phyloP scores from a whole-genome alignment of 73 alveolate species.

The Blepharisma japonicum region DNA sequence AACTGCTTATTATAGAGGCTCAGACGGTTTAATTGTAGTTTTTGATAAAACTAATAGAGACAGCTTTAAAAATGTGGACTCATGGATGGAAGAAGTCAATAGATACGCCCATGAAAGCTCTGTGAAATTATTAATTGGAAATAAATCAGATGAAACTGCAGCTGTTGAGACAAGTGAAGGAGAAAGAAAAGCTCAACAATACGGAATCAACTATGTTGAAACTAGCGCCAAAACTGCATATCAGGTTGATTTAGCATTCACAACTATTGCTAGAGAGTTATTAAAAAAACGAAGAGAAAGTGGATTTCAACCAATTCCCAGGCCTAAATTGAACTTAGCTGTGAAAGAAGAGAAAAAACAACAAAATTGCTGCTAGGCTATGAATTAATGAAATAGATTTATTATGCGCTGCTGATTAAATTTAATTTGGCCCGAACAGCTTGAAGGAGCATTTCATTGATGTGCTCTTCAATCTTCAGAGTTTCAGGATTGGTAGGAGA shows the following conservation, averaged over 20 bases:
- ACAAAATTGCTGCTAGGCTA: not conserved
- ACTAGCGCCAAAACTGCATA: slow-evolving; percentile 37
- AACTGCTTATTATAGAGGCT: slow-evolving; percentile 74
- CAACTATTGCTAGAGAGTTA: not conserved
- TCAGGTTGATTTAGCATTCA: not conserved
- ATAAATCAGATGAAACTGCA: slow-evolving; percentile 53
- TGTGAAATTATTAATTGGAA: slow-evolving; percentile 54
- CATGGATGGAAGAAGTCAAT: slow-evolving; percentile 37
- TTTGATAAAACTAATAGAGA: slow-evolving; percentile 74
- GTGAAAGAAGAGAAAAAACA: not conserved
- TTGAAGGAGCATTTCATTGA: too few species aligned
- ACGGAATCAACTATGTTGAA: slow-evolving; percentile 46
- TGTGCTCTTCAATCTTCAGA: too few species aligned
- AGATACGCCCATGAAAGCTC: slow-evolving; percentile 40
- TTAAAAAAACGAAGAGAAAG: not conserved
- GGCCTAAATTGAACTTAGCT: not conserved
- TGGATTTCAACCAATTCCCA: not conserved
- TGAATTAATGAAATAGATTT: not conserved
- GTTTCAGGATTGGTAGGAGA: too few species aligned
- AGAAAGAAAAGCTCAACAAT: slow-evolving; percentile 40
- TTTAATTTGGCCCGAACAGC: too few species aligned
- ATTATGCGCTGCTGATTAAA: too few species aligned
- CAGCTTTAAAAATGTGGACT: slow-evolving; percentile 46
- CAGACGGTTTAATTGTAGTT: slow-evolving; percentile 69
- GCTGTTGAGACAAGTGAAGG: slow-evolving; percentile 41